A percentile compares a stretch with the other conserved stretches of the same genome.
phyloP scores from a whole-genome alignment of 805 yeast species.

The Myxozyma mucilagina region DNA sequence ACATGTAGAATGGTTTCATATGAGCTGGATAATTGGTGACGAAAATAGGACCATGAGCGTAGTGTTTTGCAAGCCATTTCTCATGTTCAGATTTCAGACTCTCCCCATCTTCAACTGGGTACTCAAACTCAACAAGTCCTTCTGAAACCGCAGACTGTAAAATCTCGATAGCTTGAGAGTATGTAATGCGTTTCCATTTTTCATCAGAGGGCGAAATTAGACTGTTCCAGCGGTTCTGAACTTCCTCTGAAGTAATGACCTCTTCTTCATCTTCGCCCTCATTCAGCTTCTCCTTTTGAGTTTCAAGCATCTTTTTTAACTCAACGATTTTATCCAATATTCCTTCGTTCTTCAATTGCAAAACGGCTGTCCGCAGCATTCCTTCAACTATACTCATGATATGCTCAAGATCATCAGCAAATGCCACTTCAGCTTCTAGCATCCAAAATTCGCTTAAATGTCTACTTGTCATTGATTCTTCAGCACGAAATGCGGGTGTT shows the following conservation, averaged over 20 bases:
- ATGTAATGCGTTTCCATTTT: slow-evolving; percentile 71
- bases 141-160: slow-evolving; percentile 43
- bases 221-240: slow-evolving; percentile 59
- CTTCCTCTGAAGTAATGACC: slow-evolving; percentile 28
- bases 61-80: slow-evolving; percentile 77
- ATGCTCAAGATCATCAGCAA: slow-evolving; percentile 55
- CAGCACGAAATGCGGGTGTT: slow-evolving; percentile 93
- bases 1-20: slow-evolving; percentile 93
- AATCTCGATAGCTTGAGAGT: slow-evolving; percentile 69
- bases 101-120: slow-evolving; percentile 66
- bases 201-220: slow-evolving; percentile 42
- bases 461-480: slow-evolving; percentile 82
- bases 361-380: slow-evolving; percentile 59
- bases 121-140: slow-evolving; percentile 43
- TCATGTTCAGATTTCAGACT: slow-evolving; percentile 83
- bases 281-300: background rate
- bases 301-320: slow-evolving; percentile 8
- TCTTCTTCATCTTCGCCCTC: slow-evolving; percentile 18
- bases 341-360: slow-evolving; percentile 25
- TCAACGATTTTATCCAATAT: slow-evolving; percentile 8
- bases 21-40: slow-evolving; percentile 81
- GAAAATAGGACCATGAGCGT: slow-evolving; percentile 72
- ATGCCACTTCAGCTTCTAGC: slow-evolving; percentile 88
- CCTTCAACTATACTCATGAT: slow-evolving; percentile 66
- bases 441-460: slow-evolving; percentile 97